Base-by-base conservation (phyloP, 202 grass and related monocot species). In the Setaria italica region DNA sequence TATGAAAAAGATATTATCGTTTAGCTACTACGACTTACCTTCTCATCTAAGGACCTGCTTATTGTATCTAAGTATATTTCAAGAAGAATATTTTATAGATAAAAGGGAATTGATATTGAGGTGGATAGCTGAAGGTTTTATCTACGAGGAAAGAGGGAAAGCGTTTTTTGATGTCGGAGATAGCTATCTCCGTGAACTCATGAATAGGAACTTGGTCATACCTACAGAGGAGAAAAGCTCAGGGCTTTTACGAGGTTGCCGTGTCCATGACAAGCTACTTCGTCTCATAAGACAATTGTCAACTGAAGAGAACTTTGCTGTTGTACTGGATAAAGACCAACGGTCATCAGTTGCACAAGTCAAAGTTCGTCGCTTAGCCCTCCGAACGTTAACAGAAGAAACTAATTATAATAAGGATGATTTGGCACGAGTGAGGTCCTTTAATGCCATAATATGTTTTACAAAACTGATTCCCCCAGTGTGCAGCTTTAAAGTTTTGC, bases 401-500 rank as follows among this genome's bases (percentile, higher is more conserved):
- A 30, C 59, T 29, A 62, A 32, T 72, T 25, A 11, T 15, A 62
- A 11, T 15, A 62, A 30, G 47, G 46, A 15, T 11, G 9, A 35
- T 35, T 35, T 33, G 47, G 12, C 11, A 17, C 46, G 16, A 68
- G 5, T 43, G 17, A 68, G 66, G 25, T 68, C 37, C 2, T 68
- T 68, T 11, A 20, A 11, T 43, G 66, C 17, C 37, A 42, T 4
- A 8, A 42, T 62, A n/a, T 12, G 66, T 43, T 6, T 2, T 4
- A 3, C 4, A 2, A n/a, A 11, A 6, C 2, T 42, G 7, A 43
- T 68, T 16, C 66, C 7, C 7, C 17, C 17, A 42, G 16, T 68
- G 42, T 67, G 13, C 64, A n/a, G 35, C 66, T 68, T 68, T 43
- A 7, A 68, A 68, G 66, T 19, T 68, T 42, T 68, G 37, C 66